These are phyloP conservation scores for Colletotrichum caudatum DNA, from an alignment of 2,329 filamentous ascomycete genomes.

Conservation along the genomic window DNA sequence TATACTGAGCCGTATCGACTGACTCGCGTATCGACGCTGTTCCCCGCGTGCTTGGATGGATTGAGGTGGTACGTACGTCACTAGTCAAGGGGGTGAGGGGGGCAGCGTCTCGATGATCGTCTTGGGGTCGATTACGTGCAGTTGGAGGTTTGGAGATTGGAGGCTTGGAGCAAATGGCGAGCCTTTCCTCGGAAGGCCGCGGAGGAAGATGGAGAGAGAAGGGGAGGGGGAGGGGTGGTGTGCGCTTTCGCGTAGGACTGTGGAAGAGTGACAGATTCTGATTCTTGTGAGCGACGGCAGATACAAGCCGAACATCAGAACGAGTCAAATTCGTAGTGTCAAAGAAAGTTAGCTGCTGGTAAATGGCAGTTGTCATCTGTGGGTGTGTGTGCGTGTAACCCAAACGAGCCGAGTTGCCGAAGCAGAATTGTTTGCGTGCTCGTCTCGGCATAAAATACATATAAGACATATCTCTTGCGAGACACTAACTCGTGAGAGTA, in stretches of 20 bases:
- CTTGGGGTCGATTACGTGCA: neutral
- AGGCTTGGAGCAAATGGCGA: constrained; percentile 13
- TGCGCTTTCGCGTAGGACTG: neutral
- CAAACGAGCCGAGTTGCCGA: neutral
- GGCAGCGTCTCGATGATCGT: constrained; percentile 5
- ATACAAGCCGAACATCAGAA: too few relatives aligned
- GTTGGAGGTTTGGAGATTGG: constrained; percentile 4
- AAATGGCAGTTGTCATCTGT: neutral
- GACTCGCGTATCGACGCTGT: constrained; percentile 8
- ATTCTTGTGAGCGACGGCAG: neutral
- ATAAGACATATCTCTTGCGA: too few relatives aligned
- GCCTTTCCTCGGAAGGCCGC: neutral
- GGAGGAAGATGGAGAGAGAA: neutral
- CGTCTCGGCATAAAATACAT: neutral
- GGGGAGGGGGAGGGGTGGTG: too few relatives aligned
- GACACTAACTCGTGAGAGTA: neutral
- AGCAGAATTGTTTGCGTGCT: too few relatives aligned
- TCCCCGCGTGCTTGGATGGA: constrained; percentile 1
- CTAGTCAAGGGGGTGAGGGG: constrained; percentile 1
- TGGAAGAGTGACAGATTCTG: neutral
- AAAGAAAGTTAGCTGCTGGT: neutral
- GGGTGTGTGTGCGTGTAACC: neutral
- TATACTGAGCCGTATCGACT: constrained; percentile 11
- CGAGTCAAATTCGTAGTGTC: too few relatives aligned
- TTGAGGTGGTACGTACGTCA: constrained; percentile 13